These are phyloP conservation scores for Naegleria fowleri DNA, from an alignment of 208 protist species.

Conservation along the genomic window DNA sequence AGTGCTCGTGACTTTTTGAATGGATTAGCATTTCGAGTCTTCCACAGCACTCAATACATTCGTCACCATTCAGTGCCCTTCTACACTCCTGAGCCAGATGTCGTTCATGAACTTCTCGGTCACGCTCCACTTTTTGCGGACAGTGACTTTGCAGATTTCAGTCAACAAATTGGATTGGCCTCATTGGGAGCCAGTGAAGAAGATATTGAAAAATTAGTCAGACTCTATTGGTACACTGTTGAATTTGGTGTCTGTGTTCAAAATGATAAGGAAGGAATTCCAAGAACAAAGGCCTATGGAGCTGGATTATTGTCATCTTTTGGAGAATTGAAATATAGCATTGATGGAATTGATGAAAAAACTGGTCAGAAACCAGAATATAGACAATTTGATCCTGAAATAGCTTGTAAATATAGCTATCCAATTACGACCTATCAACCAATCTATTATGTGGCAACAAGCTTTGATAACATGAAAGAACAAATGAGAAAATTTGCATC, in stretches of 20 bases:
- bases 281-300: slow-evolving; percentile 70
- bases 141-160: slow-evolving; percentile 88
- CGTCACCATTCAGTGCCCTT: slow-evolving; percentile 82
- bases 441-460: slow-evolving; percentile 82
- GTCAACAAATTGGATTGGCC: slow-evolving; percentile 86
- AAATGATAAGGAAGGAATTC: slow-evolving; percentile 64
- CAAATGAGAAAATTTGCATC: slow-evolving; percentile 72
- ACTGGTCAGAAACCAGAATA: slow-evolving; percentile 31
- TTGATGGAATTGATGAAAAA: slow-evolving; percentile 32
- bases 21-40: slow-evolving; percentile 87
- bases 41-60: slow-evolving; percentile 95
- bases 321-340: slow-evolving; percentile 75
- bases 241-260: slow-evolving; percentile 85
- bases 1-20: slow-evolving; percentile 87
- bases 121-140: slow-evolving; percentile 92
- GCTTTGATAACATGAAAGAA: slow-evolving; percentile 76
- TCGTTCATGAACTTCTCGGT: slow-evolving; percentile 87
- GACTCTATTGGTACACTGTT: slow-evolving; percentile 89
- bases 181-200: slow-evolving; percentile 87
- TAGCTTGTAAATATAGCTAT: slow-evolving; percentile 61
- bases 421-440: slow-evolving; percentile 88
- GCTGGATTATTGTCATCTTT: slow-evolving; percentile 86
- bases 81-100: slow-evolving; percentile 90
- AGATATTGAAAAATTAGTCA: slow-evolving; percentile 79
- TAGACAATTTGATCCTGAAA: slow-evolving; percentile 53